Conservation (phyloP, 768 basidiomycete species). For the Psilocybe subaeruginosa region DNA sequence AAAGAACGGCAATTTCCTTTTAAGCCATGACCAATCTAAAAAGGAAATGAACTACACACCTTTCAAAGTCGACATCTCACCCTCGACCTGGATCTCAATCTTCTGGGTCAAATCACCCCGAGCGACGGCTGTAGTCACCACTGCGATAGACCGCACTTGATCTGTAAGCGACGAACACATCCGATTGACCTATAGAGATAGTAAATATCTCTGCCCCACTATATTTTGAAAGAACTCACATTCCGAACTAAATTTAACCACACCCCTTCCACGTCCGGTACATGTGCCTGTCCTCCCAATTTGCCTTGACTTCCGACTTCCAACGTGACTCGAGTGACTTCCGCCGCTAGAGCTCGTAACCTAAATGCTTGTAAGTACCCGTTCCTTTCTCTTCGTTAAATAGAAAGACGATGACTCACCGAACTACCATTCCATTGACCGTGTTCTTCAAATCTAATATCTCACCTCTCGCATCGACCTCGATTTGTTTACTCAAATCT, state of each 20-base stretch:
- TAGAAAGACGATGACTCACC: conserved; percentile 25
- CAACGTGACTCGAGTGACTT: conserved; percentile 82
- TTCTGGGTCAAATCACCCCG: conserved; percentile 90
- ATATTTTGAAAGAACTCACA: conserved; percentile 38
- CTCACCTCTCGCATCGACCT: conserved; percentile 89
- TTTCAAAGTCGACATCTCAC: conserved; percentile 85
- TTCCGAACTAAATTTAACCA: conserved; percentile 83
- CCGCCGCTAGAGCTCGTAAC: conserved; percentile 70
- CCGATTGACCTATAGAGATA: conserved; percentile 58
- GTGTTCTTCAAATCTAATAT: conserved; percentile 80
- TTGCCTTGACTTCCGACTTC: conserved; percentile 91
- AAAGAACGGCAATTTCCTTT: neutral
- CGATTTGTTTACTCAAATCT: conserved; percentile 88
- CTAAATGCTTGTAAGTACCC: conserved; percentile 19
- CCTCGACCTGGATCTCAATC: conserved; percentile 88
- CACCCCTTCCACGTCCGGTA: conserved; percentile 91
- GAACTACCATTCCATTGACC: conserved; percentile 61
- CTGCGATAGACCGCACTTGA: conserved; percentile 81
- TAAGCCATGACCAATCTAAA: conserved; percentile 4
- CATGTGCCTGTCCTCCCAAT: conserved; percentile 85
- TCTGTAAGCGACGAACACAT: conserved; percentile 84
- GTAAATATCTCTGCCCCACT: neutral
- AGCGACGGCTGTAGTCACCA: conserved; percentile 89
- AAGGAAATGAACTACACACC: conserved; percentile 25
- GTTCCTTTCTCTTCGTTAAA: neutral